Base-by-base conservation (phyloP, 2,329 filamentous ascomycete genomes). In the Curvularia spicifera region DNA sequence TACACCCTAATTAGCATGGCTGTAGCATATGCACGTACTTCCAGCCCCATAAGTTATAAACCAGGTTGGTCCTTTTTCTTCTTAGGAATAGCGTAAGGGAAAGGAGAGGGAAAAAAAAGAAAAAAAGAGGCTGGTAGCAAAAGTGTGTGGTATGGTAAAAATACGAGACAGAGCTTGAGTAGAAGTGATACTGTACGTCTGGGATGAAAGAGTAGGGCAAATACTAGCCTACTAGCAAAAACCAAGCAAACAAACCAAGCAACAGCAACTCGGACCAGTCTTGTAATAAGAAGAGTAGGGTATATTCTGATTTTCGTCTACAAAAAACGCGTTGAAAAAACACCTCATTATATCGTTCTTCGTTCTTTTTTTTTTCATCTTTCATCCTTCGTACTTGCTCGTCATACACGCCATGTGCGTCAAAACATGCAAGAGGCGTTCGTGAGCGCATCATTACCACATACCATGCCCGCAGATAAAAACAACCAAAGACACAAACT, bases 311-410 rank as follows among this genome's bases (percentile, higher is more conserved):
- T 49, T 49, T 49, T 49, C 47, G 33, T 49, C 47, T 39, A 49
- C 20, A 28, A 13, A 28, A 46, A 51, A 24, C 39, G 53, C 48
- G 33, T 28, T 13, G 10, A 31, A 37, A 56, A 40, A 28, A n/a
- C 24, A 33, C 26, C 43, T 56, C 48, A 56, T 56, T 56, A 56
- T 51, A 40, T 52, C 43, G 47, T 44, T 40, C 31, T 46, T 39
- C 24, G 22, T 40, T 40, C 24, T 37, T 33, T 39, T 18, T 28
- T 43, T 18, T 28, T 18, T 43, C 20, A 9, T 46, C 28, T 29
- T 46, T 46, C 44, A 31, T 31, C 20, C 28, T 46, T 18, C n/a
- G n/a, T 31, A 20, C 26, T 31, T 31, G 44, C 15, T 48, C 31
- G 20, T 24, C 5, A 15, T 18, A 12, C 20, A 20, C 29, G 5